Conservation (phyloP, 2,329 filamentous ascomycete species). For the Alternaria gaisen region DNA sequence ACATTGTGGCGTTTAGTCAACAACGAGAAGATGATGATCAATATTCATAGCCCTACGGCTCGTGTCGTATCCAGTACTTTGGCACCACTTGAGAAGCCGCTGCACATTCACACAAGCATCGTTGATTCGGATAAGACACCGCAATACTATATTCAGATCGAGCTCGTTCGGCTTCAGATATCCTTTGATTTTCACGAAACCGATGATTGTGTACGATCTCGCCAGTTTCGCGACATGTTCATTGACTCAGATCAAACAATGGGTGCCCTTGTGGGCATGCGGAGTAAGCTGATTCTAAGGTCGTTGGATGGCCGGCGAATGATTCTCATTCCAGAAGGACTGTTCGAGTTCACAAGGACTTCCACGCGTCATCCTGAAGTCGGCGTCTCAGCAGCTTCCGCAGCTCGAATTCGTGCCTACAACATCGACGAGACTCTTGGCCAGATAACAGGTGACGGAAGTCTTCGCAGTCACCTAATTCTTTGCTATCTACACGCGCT, state of each 20-base stretch:
- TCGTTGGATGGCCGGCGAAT: constrained; percentile 1
- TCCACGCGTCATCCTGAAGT: constrained; percentile 24
- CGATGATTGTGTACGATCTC: constrained; percentile 26
- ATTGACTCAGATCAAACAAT: constrained; percentile 36
- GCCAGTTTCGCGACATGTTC: constrained; percentile 37
- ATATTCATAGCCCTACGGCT: constrained; percentile 15
- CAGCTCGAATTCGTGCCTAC: constrained; percentile 55
- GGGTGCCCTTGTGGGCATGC: constrained; percentile 36
- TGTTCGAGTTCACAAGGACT: neutral
- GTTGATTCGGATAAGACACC: neutral
- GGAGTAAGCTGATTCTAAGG: constrained; percentile 35
- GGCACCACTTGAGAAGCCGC: constrained; percentile 23
- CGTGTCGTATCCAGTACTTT: constrained; percentile 24
- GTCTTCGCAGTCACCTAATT: constrained; percentile 61
- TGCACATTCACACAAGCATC: constrained; percentile 28
- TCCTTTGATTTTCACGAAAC: constrained; percentile 17
- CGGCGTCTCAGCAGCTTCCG: constrained; percentile 19
- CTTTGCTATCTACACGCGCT: constrained; percentile 63
- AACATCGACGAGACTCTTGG: constrained; percentile 61
- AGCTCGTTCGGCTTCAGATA: constrained; percentile 24
- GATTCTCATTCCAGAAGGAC: neutral
- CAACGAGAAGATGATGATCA: constrained; percentile 4
- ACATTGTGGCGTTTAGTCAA: constrained; percentile 28
- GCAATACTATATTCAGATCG: constrained; percentile 18
- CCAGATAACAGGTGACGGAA: constrained; percentile 61